These are phyloP conservation scores for Cystofilobasidium capitatum DNA, from an alignment of 768 basidiomycete genomes.

Conservation along the genomic window DNA sequence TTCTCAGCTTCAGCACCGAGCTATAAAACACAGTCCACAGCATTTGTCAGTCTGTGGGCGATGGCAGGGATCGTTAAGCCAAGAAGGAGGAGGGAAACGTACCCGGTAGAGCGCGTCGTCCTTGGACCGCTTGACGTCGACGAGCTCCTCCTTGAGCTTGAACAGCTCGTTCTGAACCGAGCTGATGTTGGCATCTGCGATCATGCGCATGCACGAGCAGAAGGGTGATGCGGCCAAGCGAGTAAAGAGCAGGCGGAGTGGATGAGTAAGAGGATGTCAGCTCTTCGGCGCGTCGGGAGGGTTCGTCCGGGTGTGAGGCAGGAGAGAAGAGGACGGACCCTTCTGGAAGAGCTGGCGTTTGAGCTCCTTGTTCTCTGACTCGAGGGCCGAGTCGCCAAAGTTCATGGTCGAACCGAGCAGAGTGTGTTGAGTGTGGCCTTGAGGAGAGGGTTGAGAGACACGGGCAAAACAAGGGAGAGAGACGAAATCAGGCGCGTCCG, in stretches of 20 bases:
- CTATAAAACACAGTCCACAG: constrained; percentile 12
- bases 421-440: neutral
- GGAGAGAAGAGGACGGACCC: constrained; percentile 29
- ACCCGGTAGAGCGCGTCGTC: constrained; percentile 35
- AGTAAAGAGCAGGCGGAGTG: neutral
- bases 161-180: constrained; percentile 37
- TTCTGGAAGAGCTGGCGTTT: constrained; percentile 35
- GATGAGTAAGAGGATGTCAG: neutral
- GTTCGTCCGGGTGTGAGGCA: neutral
- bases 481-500: too few species aligned
- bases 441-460: neutral
- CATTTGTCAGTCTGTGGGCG: neutral
- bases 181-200: constrained; percentile 33
- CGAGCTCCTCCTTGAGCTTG: constrained; percentile 24
- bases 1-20: constrained; percentile 33
- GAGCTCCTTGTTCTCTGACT: constrained; percentile 34
- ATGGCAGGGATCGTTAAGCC: neutral
- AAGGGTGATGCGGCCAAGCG: neutral
- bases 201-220: neutral
- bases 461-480: neutral
- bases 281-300: neutral
- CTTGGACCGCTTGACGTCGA: constrained; percentile 22
- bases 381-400: constrained; percentile 36
- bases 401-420: constrained; percentile 3
- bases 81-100: neutral